Evolutionary conservation across 1,284 basidiomycete genomes (phyloP), one percentile per base, ranked within the genome.

Genomic region (Marasmius fiardii): DNA sequence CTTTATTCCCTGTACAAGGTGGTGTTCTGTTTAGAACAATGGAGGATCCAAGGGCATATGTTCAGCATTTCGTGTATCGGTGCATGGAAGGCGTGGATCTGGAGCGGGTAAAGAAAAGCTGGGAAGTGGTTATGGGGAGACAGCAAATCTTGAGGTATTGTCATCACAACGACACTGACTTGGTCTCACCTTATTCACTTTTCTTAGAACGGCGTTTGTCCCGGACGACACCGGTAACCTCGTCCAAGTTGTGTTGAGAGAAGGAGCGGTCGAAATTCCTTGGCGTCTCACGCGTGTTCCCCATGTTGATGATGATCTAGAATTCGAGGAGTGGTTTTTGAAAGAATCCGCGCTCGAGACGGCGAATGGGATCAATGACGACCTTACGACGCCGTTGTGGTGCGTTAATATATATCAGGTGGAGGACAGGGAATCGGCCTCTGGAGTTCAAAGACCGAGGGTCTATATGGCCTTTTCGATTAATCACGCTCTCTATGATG

Each of bases 401-500:
- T 70, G 71, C 31, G 55, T 80, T 12, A 64, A 59, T 26, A 57
- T 65, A 31, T 78, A 70, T 18, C 31, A 51, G 61, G 50, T 31
- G 3, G 55, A 64, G 1, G n/a, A n/a, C n/a, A n/a, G n/a, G 43
- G 47, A 23, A 31, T 31, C 4, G 28, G 28, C 28, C n/a, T 47
- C 52, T 18, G 34, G 53, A 8, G 14, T n/a, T 28, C 47, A 12
- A n/a, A 28, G 4, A 55, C 50, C n/a, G n/a, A n/a, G n/a, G n/a
- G n/a, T 43, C 6, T 63, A 69, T 60, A 52, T 75, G 31, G 71
- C 67, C 2, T 60, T 78, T 39, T 79, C 78, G 8, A 75, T 80
- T 39, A 78, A 80, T 49, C 78, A 80, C 52, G 71, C 77, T 0
- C 61, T 80, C 6, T 80, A 76, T 56, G 78, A 80, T 59, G 78